Evolutionary conservation across 2,329 filamentous ascomycete genomes (phyloP).

Genomic region (Rasamsonia emersonii): DNA sequence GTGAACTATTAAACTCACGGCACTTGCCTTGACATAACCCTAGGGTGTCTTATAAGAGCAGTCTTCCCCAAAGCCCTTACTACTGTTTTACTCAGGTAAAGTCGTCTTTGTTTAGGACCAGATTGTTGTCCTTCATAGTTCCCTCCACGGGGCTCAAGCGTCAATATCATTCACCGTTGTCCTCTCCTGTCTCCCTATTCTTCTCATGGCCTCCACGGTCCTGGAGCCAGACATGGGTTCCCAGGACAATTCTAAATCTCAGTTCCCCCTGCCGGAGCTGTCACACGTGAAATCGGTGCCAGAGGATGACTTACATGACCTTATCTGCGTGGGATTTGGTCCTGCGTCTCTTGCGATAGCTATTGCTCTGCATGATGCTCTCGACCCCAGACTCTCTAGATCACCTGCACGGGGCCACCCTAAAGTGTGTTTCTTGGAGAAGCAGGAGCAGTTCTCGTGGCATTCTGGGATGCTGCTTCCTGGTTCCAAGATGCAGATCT

Average conservation of each 20-base stretch:
- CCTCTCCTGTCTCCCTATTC: constrained; percentile 1
- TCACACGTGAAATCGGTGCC: not conserved
- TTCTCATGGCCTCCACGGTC: constrained; percentile 13
- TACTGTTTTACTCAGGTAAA: too few species aligned
- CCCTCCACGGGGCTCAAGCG: too few species aligned
- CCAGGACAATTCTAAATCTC: constrained; percentile 12
- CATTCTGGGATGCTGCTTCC: constrained; percentile 92
- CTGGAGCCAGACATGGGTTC: constrained; percentile 20
- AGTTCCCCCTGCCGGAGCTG: not conserved
- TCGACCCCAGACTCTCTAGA: constrained; percentile 41
- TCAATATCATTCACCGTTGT: too few species aligned
- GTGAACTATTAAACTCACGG: too few species aligned
- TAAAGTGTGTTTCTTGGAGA: constrained; percentile 80
- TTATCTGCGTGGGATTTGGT: constrained; percentile 87
- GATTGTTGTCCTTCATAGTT: too few species aligned
- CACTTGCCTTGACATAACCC: too few species aligned
- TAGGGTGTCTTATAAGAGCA: too few species aligned
- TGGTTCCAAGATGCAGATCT: constrained; percentile 94
- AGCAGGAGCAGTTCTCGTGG: constrained; percentile 77
- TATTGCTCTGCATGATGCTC: constrained; percentile 76
- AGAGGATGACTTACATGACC: constrained; percentile 62
- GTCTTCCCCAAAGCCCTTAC: too few species aligned
- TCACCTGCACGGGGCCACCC: constrained; percentile 40
- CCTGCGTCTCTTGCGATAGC: constrained; percentile 85
- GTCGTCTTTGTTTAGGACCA: too few species aligned